Percentiles rank a stretch among this genome's conserved stretches.
These are phyloP conservation scores for Flagelloscypha sp. DNA, from an alignment of 768 basidiomycete genomes.

Conservation along the genomic window DNA sequence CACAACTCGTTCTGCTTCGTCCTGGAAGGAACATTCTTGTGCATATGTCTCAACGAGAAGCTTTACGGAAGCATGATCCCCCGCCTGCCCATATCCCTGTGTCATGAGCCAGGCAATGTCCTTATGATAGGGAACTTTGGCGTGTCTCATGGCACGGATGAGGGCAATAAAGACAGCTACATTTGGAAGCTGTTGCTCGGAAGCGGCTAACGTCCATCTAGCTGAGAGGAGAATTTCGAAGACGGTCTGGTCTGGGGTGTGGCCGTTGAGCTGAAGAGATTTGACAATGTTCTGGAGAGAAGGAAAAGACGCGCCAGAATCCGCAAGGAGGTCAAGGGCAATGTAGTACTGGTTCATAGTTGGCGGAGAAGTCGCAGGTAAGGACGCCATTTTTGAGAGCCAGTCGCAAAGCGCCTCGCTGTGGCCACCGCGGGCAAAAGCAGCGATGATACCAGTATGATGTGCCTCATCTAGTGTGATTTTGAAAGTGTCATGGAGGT, in stretches of 20 bases:
- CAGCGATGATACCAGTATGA: slow-evolving; percentile 41
- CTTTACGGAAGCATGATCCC: too few relatives aligned
- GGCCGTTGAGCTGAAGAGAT: slow-evolving; percentile 28
- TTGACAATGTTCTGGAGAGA: slow-evolving; percentile 28
- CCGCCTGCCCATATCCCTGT: too few relatives aligned
- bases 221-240: slow-evolving; percentile 42
- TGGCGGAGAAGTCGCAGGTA: slow-evolving; percentile 37
- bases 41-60: too few relatives aligned
- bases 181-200: slow-evolving; percentile 21
- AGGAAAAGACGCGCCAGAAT: slow-evolving; percentile 22
- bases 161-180: slow-evolving; percentile 29
- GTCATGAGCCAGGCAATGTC: slow-evolving; percentile 28
- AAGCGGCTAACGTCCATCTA: slow-evolving; percentile 23
- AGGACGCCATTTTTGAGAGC: slow-evolving; percentile 44
- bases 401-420: slow-evolving; percentile 37
- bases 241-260: slow-evolving; percentile 35
- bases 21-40: slow-evolving; percentile 11
- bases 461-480: slow-evolving; percentile 35
- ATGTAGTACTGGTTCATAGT: slow-evolving; percentile 47
- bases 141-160: slow-evolving; percentile 38
- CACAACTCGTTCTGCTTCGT: slow-evolving; percentile 7
- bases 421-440: slow-evolving; percentile 37
- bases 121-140: slow-evolving; percentile 36
- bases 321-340: slow-evolving; percentile 34
- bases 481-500: slow-evolving; percentile 40